These are phyloP conservation scores for Panus rudis DNA, from an alignment of 768 basidiomycete species.

Conservation along the genomic window DNA sequence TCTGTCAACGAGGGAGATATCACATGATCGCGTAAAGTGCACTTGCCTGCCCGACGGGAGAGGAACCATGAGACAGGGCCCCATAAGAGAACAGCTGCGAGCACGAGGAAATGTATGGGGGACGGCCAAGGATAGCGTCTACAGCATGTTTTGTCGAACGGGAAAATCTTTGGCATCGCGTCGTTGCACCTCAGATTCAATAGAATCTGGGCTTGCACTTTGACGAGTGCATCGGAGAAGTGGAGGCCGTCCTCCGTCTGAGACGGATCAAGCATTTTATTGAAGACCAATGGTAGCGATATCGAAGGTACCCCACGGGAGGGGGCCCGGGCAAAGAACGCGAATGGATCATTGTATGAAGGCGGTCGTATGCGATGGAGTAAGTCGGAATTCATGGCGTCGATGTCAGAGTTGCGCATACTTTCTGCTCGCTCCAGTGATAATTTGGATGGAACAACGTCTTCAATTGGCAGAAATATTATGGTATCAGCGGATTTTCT, in stretches of 20 bases:
- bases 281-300: conserved; percentile 72
- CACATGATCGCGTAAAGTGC: neutral
- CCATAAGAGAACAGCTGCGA: conserved; percentile 39
- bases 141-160: conserved; percentile 61
- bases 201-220: conserved; percentile 68
- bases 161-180: conserved; percentile 67
- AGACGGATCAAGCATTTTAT: conserved; percentile 64
- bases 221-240: conserved; percentile 56
- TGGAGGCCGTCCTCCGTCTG: conserved; percentile 85
- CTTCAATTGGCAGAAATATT: conserved; percentile 73
- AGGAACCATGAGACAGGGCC: conserved; percentile 44
- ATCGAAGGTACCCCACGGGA: conserved; percentile 12
- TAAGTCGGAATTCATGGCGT: conserved; percentile 88
- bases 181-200: conserved; percentile 82
- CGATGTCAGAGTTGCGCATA: conserved; percentile 73
- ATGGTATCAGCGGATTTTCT: conserved; percentile 58
- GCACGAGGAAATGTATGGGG: conserved; percentile 44
- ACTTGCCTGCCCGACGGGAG: conserved; percentile 19
- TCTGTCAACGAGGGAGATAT: conserved; percentile 10
- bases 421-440: conserved; percentile 54
- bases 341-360: conserved; percentile 21
- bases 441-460: conserved; percentile 60
- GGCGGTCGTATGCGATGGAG: conserved; percentile 51
- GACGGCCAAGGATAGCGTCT: conserved; percentile 65
- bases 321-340: conserved; percentile 19